Conservation (phyloP, 352 stramenopile species). For the Phytophthora aleatoria region DNA sequence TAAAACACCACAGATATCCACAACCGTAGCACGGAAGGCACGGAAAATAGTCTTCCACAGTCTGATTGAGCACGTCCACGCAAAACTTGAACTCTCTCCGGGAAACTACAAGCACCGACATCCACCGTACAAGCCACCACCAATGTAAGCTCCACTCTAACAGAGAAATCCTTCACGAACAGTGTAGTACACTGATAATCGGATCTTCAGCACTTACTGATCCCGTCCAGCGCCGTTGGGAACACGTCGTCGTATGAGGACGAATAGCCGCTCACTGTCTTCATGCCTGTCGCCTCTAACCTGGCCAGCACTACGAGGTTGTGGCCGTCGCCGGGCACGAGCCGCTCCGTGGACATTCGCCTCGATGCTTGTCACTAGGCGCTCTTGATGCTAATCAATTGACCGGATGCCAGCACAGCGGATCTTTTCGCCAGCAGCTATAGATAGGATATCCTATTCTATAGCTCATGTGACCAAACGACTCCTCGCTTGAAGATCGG, state of each 20-base stretch:
- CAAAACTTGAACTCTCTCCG: conserved; percentile 80
- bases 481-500: neutral
- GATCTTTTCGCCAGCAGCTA: conserved; percentile 25
- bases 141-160: conserved; percentile 3
- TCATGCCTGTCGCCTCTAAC: conserved; percentile 48
- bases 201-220: conserved; percentile 48
- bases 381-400: conserved; percentile 25
- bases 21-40: conserved; percentile 74
- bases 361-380: conserved; percentile 13
- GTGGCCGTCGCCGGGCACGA: conserved; percentile 53
- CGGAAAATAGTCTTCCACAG: conserved; percentile 72
- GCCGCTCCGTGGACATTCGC: conserved; percentile 63
- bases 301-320: conserved; percentile 60
- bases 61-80: conserved; percentile 79
- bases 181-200: neutral
- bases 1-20: conserved; percentile 72
- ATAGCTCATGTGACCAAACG: neutral
- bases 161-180: neutral
- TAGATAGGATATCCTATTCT: conserved; percentile 9
- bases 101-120: conserved; percentile 44
- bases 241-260: conserved; percentile 64
- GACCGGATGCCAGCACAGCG: conserved; percentile 6
- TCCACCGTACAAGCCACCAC: neutral
- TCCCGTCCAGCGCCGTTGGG: conserved; percentile 61
- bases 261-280: conserved; percentile 60